phyloP scores from a whole-genome alignment of 441 rosid genomes.

The Euphorbia corollata region DNA sequence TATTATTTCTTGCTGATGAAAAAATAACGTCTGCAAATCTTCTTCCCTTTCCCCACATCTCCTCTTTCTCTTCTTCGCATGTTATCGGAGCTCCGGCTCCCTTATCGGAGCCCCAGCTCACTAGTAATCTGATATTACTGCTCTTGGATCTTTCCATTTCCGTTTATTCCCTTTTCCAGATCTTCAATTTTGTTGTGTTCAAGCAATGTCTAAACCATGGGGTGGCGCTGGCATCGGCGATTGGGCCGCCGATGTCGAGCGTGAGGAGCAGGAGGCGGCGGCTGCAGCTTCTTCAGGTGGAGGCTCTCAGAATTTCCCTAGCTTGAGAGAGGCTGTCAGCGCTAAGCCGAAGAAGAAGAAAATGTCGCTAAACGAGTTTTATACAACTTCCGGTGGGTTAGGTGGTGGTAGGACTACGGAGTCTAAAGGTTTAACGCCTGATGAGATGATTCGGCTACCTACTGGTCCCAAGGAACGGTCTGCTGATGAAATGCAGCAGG shows the following conservation, averaged over 20 bases:
- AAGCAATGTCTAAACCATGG: slow-evolving; percentile 67
- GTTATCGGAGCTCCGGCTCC: slow-evolving; percentile 62
- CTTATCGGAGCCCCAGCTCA: slow-evolving; percentile 51
- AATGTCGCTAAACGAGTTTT: slow-evolving; percentile 53
- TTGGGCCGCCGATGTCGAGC: slow-evolving; percentile 94
- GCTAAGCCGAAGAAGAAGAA: slow-evolving; percentile 76
- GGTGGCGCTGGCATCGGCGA: slow-evolving; percentile 51
- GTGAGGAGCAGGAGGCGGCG: slow-evolving; percentile 53
- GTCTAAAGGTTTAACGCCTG: slow-evolving; percentile 47
- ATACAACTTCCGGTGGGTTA: slow-evolving; percentile 21
- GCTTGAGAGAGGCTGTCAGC: slow-evolving; percentile 52
- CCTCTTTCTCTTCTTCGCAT: slow-evolving; percentile 28
- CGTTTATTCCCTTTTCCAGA: slow-evolving; percentile 9
- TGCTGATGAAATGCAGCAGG: slow-evolving; percentile 77
- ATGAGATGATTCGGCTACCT: slow-evolving; percentile 75
- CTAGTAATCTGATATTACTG: not conserved
- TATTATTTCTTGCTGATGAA: not conserved
- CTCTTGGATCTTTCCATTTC: slow-evolving; percentile 23
- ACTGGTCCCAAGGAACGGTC: slow-evolving; percentile 88
- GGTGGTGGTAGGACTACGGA: slow-evolving; percentile 17
- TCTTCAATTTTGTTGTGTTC: slow-evolving; percentile 12
- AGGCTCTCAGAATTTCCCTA: slow-evolving; percentile 58
- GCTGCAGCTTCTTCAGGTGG: slow-evolving; percentile 35
- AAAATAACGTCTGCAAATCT: not conserved
- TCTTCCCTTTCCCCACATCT: not conserved